These are phyloP conservation scores for Friedmanniomyces endolithicus DNA, from an alignment of 495 filamentous ascomycete species.

Conservation along the genomic window DNA sequence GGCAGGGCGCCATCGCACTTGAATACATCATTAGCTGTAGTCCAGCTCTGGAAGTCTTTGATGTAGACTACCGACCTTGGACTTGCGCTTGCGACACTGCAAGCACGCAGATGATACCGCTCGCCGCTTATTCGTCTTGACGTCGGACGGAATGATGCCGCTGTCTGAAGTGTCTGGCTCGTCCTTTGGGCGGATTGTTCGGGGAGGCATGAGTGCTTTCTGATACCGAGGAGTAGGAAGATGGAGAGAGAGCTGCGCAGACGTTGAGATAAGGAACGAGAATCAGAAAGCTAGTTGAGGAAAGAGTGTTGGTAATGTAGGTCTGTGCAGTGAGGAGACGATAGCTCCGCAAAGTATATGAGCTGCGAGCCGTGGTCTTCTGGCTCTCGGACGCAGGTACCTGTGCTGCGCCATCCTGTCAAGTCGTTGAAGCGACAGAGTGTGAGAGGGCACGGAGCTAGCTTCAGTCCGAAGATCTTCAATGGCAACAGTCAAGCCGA, in stretches of 20 bases:
- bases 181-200: constrained; percentile 14
- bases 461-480: not conserved
- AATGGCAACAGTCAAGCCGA: not conserved
- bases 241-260: not conserved
- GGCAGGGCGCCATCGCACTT: constrained; percentile 40
- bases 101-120: constrained; percentile 44
- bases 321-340: not conserved
- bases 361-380: not conserved
- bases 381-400: not conserved
- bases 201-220: constrained; percentile 14
- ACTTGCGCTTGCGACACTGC: constrained; percentile 43
- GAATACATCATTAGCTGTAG: not conserved
- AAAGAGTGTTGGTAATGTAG: not conserved
- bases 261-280: not conserved
- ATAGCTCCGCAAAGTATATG: not conserved
- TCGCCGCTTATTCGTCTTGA: constrained; percentile 27
- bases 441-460: not conserved
- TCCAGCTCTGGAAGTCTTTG: not conserved
- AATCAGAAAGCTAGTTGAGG: not conserved
- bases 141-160: not conserved
- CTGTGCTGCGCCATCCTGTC: not conserved
- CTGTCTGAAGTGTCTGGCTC: constrained; percentile 8
- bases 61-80: constrained; percentile 33
- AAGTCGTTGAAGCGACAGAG: not conserved
- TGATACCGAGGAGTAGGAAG: not conserved